Conservation (phyloP, 345 rosid species). For the Melaleuca quinquenervia region DNA sequence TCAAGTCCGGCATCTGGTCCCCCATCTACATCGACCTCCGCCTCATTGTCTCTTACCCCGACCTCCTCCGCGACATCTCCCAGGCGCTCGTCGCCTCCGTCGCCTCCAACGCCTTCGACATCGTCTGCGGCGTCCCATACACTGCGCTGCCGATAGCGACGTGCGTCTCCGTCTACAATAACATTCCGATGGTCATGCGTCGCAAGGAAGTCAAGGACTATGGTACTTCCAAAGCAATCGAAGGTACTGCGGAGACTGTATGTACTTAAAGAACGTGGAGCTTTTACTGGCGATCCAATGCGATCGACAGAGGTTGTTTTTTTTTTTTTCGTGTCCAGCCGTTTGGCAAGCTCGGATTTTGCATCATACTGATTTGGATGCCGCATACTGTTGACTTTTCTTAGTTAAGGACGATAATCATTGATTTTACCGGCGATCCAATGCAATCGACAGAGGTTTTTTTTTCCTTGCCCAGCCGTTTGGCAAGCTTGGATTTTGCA, state of each 20-base stretch:
- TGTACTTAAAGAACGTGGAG: background rate
- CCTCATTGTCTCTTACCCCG: constrained; percentile 72
- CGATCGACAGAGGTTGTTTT: no score
- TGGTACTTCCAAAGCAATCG: constrained; percentile 81
- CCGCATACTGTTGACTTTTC: no score
- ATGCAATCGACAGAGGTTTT: no score
- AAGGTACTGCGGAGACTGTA: constrained; percentile 21
- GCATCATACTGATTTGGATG: no score
- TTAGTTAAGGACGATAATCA: no score
- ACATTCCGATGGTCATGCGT: constrained; percentile 85
- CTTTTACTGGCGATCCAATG: no score
- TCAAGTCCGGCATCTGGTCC: constrained; percentile 86
- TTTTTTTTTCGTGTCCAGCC: no score
- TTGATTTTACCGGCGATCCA: no score
- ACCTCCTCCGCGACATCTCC: constrained; percentile 72
- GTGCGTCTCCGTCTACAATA: constrained; percentile 50
- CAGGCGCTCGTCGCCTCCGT: constrained; percentile 55
- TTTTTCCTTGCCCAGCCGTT: no score
- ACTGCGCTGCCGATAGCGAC: constrained; percentile 95
- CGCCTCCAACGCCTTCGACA: constrained; percentile 43
- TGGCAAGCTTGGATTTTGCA: no score
- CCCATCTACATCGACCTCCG: constrained; percentile 97
- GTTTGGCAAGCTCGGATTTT: no score
- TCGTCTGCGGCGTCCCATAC: constrained; percentile 90
- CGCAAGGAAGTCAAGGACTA: constrained; percentile 89